phyloP scores from a whole-genome alignment of 2,329 filamentous ascomycete genomes.

The Penicillium sp. region DNA sequence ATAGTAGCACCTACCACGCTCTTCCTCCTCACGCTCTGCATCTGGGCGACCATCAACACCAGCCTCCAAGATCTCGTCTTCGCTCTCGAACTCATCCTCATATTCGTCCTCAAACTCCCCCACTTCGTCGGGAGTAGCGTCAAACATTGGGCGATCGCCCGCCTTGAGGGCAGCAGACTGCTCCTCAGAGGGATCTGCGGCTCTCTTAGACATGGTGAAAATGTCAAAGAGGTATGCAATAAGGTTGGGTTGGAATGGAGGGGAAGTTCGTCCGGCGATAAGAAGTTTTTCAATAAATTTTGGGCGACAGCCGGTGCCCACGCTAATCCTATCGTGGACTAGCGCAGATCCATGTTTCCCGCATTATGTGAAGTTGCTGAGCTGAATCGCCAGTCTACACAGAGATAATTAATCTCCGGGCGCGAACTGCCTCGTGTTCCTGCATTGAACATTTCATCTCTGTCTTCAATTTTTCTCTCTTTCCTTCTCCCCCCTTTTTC shows the following conservation, averaged over 20 bases:
- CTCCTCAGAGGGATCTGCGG: slow-evolving; percentile 54
- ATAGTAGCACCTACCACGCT: slow-evolving; percentile 56
- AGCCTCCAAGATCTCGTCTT: slow-evolving; percentile 90
- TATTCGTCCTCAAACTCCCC: slow-evolving; percentile 76
- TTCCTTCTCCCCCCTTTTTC: not conserved
- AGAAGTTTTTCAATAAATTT: slow-evolving; percentile 34
- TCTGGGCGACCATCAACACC: slow-evolving; percentile 92
- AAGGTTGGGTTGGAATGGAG: slow-evolving; percentile 12
- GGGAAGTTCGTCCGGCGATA: slow-evolving; percentile 13
- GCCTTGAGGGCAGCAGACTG: slow-evolving; percentile 59
- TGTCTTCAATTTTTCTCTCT: not conserved
- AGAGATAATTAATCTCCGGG: not conserved
- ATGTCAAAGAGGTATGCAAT: slow-evolving; percentile 9
- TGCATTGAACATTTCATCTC: slow-evolving; percentile 6
- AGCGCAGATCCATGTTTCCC: slow-evolving; percentile 30
- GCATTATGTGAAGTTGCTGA: slow-evolving; percentile 4
- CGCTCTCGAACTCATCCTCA: slow-evolving; percentile 93
- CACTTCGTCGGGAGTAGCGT: slow-evolving; percentile 52
- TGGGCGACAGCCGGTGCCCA: slow-evolving; percentile 16
- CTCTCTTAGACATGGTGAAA: slow-evolving; percentile 59
- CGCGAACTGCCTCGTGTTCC: slow-evolving; percentile 1
- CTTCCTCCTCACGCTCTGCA: slow-evolving; percentile 87
- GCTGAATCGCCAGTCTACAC: not conserved
- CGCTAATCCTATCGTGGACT: slow-evolving; percentile 35
- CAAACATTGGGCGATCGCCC: slow-evolving; percentile 58